Evolutionary conservation across 805 yeast genomes (phyloP).

Genomic region (Scheffersomyces ergatensis): DNA sequence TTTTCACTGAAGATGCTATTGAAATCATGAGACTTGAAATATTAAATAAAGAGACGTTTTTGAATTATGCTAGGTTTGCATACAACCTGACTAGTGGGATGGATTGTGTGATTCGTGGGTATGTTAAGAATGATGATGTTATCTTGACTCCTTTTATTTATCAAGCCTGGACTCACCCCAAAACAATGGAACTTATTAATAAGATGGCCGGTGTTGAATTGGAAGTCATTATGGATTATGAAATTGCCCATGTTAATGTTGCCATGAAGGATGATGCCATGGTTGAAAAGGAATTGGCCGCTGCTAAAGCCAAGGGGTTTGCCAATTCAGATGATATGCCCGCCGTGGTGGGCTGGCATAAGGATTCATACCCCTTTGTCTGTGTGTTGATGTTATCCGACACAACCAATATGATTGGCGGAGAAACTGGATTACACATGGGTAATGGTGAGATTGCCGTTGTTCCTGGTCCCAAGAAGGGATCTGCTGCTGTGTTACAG

Average conservation of each 20-base stretch:
- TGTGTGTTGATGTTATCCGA: constrained; percentile 64
- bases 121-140: constrained; percentile 31
- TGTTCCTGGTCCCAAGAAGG: constrained; percentile 30
- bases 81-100: constrained; percentile 46
- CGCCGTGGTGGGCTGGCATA: constrained; percentile 63
- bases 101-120: constrained; percentile 52
- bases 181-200: constrained; percentile 50
- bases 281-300: constrained; percentile 26
- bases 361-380: constrained; percentile 62
- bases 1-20: constrained; percentile 60
- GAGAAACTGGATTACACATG: constrained; percentile 54
- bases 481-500: constrained; percentile 36
- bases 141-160: constrained; percentile 48
- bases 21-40: constrained; percentile 58
- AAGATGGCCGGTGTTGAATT: constrained; percentile 61
- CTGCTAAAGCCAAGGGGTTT: constrained; percentile 4
- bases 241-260: constrained; percentile 52
- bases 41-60: constrained; percentile 44
- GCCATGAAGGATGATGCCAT: constrained; percentile 39
- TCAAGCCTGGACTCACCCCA: constrained; percentile 60
- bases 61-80: constrained; percentile 42
- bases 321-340: constrained; percentile 35
- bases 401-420: constrained; percentile 57
- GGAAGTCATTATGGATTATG: constrained; percentile 56
- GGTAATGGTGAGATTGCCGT: constrained; percentile 28